Base-by-base conservation (phyloP, 306 rosid genomes). In the Lithocarpus polystachyus region DNA sequence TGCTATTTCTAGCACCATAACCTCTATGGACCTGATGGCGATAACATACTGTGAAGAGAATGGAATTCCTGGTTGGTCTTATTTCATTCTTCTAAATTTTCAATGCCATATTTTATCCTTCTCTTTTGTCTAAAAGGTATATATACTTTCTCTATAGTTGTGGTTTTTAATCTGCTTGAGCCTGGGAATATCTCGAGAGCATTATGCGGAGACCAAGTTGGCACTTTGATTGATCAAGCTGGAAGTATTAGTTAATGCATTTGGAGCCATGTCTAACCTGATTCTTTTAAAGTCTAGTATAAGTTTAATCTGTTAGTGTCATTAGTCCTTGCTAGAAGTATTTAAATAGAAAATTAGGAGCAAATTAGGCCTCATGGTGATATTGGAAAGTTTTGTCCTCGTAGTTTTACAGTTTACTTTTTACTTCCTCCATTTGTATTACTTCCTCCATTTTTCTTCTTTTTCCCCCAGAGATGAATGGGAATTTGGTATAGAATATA, bases 141-240 rank as follows among this genome's bases (percentile, higher is more conserved):
- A 68, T n/a, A 54, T 60, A 19, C 28, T 71, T 29, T 57, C 23
- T 71, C 12, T 70, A 74, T 86, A 87, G 93, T 89, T 65, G 89
- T 89, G 52, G 86, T 89, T 76, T 89, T 87, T 54, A 87, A 89
- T 85, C 45, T 89, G 56, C 80, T 85, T 81, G 89, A 88, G 72
- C 91, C 91, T n/a, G 93, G 91, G 81, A 87, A 87, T 82, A 84
- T 89, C 77, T 89, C 93, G 56, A 89, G 85, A 82, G 93, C 93
- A 29, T 80, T 85, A 75, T 89, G 93, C 40, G 93, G 93, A 77
- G 89, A 87, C 52, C 91, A 89, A 80, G 89, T 89, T 23, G 91
- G 91, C 70, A 89, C 89, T 40, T 87, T 89, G 78, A 87, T 89
- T 69, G 88, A 89, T 77, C 87, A 85, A 76, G 78, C 86, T 24